Percentiles rank a stretch among this genome's conserved stretches.
Evolutionary conservation across 2,329 filamentous ascomycete genomes (phyloP).

Genomic region (Colletotrichum liaoningense): DNA sequence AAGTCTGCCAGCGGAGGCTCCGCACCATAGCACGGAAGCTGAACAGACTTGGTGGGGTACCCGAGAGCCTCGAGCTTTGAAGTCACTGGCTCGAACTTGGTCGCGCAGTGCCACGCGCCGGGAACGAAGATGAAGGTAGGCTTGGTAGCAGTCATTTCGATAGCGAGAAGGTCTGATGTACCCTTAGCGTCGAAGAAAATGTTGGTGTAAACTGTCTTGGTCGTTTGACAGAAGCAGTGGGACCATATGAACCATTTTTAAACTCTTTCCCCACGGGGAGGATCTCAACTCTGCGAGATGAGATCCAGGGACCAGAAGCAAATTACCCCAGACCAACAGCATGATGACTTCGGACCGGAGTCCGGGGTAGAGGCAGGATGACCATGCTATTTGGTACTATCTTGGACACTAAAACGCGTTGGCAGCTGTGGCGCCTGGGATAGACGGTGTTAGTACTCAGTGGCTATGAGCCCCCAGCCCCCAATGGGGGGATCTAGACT

Average conservation of each 20-base stretch:
- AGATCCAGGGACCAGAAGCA: background rate
- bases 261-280: background rate
- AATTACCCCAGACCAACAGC: background rate
- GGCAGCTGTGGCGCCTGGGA: background rate
- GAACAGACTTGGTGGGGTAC: background rate
- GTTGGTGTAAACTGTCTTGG: background rate
- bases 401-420: background rate
- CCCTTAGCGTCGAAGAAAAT: background rate
- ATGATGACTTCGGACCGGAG: background rate
- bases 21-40: constrained; percentile 11
- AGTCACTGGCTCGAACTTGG: constrained; percentile 10
- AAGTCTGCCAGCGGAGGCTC: constrained; percentile 11
- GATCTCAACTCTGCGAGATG: background rate
- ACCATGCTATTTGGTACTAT: background rate
- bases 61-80: constrained; percentile 13
- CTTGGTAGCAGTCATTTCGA: background rate
- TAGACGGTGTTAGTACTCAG: background rate
- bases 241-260: background rate
- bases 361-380: background rate
- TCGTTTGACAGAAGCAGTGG: background rate
- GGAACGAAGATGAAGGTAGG: constrained; percentile 56
- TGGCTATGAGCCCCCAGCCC: background rate
- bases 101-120: constrained; percentile 57
- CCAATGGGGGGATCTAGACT: background rate
- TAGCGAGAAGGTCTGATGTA: background rate